These are phyloP conservation scores for Lactuca sativa DNA, from an alignment of 129 eudicot species.

Conservation along the genomic window DNA sequence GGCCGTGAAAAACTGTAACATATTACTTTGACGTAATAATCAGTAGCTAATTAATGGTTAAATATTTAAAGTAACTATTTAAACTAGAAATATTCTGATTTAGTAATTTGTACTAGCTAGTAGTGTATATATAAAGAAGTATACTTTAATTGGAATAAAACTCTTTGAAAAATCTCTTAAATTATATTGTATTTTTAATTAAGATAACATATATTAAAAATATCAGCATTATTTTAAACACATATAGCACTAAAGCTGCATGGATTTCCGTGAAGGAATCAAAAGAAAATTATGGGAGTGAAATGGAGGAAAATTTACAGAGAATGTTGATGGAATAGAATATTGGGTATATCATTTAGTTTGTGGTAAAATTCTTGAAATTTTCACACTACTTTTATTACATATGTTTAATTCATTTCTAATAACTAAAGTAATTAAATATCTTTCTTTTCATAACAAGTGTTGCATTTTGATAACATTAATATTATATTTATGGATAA, in stretches of 20 bases:
- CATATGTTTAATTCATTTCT: background rate
- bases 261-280: constrained; percentile 37
- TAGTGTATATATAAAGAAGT: background rate
- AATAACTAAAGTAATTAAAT: too few relatives aligned
- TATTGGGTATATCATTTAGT: constrained; percentile 10
- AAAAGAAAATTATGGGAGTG: constrained; percentile 18
- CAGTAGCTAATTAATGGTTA: background rate
- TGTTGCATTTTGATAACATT: too few relatives aligned
- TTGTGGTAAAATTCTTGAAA: constrained; percentile 15
- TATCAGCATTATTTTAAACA: background rate
- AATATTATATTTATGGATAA: too few relatives aligned
- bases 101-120: background rate
- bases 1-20: too few relatives aligned
- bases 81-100: background rate
- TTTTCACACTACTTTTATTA: background rate
- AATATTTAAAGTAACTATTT: background rate
- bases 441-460: too few relatives aligned
- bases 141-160: too few relatives aligned
- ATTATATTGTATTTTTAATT: background rate
- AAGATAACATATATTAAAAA: background rate
- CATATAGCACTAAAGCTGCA: constrained; percentile 17
- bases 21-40: too few relatives aligned
- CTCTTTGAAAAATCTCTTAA: background rate
- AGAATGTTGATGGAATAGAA: constrained; percentile 30
- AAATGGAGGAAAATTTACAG: constrained; percentile 26